Percentiles rank a stretch among this genome's conserved stretches.
Conservation (phyloP, 768 basidiomycete genomes). For the Lactarius hengduanensis region DNA sequence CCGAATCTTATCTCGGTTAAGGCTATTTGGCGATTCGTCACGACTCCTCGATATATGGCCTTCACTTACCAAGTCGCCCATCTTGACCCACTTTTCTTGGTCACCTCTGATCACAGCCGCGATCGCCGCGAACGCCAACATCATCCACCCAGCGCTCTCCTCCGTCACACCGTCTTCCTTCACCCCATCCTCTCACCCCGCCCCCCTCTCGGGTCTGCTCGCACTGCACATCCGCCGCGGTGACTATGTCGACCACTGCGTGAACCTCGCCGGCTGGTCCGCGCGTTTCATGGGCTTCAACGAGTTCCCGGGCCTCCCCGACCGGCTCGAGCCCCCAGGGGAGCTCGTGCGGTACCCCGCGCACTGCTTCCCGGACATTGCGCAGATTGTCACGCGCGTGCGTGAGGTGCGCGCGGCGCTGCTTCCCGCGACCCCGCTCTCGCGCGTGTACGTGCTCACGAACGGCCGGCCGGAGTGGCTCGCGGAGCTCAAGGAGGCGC, state of each 20-base stretch:
- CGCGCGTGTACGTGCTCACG: conserved; percentile 47
- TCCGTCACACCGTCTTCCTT: conserved; percentile 11
- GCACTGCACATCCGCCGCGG: conserved; percentile 52
- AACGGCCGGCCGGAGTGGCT: conserved; percentile 46
- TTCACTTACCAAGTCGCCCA: conserved; percentile 36
- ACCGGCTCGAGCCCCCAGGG: conserved; percentile 35
- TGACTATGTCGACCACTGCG: conserved; percentile 47
- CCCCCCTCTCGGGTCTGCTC: conserved; percentile 42
- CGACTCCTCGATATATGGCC: conserved; percentile 40
- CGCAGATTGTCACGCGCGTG: conserved; percentile 43
- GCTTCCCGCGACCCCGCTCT: conserved; percentile 33
- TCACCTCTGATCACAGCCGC: conserved; percentile 38
- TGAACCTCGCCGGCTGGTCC: conserved; percentile 36
- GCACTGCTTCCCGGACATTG: conserved; percentile 44
- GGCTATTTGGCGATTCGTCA: conserved; percentile 37
- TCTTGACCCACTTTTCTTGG: conserved; percentile 41
- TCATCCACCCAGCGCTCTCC: conserved; percentile 24
- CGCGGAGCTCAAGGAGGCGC: conserved; percentile 37
- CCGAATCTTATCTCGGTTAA: conserved; percentile 22
- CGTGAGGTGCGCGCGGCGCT: conserved; percentile 34
- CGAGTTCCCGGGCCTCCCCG: conserved; percentile 42
- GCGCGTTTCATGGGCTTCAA: conserved; percentile 46
- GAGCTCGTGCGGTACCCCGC: conserved; percentile 35
- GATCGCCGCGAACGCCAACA: conserved; percentile 35
- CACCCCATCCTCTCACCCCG: conserved; percentile 16